Evolutionary conservation across 176 grass and related monocot species (phyloP).

Genomic region (Puya raimondii): DNA sequence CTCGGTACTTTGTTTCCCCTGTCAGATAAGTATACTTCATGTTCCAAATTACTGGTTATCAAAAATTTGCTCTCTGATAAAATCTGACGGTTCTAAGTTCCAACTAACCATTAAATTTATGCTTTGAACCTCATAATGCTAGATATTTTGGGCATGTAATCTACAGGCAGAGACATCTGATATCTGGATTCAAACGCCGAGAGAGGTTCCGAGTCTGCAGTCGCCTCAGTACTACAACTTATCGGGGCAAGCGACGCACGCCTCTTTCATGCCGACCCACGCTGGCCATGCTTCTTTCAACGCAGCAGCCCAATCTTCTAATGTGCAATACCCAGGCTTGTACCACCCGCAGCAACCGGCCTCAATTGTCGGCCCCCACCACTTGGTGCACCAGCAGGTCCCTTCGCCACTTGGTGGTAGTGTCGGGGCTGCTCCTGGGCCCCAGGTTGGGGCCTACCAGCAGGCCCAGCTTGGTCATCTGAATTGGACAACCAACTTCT

Average conservation of each 20-base stretch:
- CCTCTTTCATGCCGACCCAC: conserved; percentile 50
- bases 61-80: too few relatives aligned
- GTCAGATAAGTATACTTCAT: too few relatives aligned
- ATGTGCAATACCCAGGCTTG: conserved; percentile 51
- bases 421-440: conserved; percentile 46
- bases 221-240: conserved; percentile 57
- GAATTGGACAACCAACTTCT: conserved; percentile 67
- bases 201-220: conserved; percentile 50
- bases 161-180: conserved; percentile 58
- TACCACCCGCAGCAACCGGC: conserved; percentile 59
- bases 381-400: conserved; percentile 64
- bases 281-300: conserved; percentile 62
- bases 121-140: background rate
- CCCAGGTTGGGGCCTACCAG: conserved; percentile 73
- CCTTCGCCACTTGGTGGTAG: conserved; percentile 45
- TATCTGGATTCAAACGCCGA: conserved; percentile 63
- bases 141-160: too few relatives aligned
- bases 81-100: background rate
- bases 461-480: conserved; percentile 58
- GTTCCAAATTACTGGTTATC: too few relatives aligned
- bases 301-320: conserved; percentile 54
- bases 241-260: conserved; percentile 53
- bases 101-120: background rate
- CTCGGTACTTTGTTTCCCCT: too few relatives aligned
- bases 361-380: conserved; percentile 57